Percentiles rank a stretch among this genome's conserved stretches.
These are phyloP conservation scores for Effrenium voratum DNA, from an alignment of 73 alveolate genomes.

Conservation along the genomic window DNA sequence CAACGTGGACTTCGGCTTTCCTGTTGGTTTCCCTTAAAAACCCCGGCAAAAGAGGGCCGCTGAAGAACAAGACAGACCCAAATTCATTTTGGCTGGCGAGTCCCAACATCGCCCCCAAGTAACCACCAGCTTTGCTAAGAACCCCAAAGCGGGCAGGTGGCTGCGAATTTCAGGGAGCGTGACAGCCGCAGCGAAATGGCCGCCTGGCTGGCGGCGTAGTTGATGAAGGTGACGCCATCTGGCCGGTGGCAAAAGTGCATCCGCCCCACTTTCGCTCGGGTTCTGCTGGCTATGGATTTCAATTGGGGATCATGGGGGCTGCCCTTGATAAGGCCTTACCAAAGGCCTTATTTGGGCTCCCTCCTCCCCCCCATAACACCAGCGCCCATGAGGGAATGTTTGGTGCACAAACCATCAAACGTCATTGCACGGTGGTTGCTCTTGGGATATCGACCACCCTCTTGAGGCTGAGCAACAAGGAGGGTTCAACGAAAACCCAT, in stretches of 20 bases:
- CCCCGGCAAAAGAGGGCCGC: no score
- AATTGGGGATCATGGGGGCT: neutral
- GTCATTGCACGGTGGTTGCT: neutral
- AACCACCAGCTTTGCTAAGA: no score
- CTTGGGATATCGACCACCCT: neutral
- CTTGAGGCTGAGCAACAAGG: neutral
- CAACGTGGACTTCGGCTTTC: no score
- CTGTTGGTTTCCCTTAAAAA: no score
- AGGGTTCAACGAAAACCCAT: neutral
- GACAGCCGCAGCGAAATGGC: no score
- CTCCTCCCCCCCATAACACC: neutral
- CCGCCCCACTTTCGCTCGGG: no score
- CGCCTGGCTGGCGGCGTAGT: slow-evolving; percentile 89
- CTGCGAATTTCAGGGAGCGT: no score
- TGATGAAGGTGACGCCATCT: slow-evolving; percentile 73
- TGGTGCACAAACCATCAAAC: neutral
- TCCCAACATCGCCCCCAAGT: no score
- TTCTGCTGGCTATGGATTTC: neutral
- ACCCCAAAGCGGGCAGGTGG: no score
- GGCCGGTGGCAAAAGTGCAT: no score
- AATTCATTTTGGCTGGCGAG: no score
- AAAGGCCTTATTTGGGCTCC: neutral
- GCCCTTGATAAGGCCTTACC: neutral
- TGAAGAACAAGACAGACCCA: no score
- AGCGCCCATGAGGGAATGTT: neutral